phyloP scores from a whole-genome alignment of 306 rosid genomes.

The Oxytropis ochrocephala region DNA sequence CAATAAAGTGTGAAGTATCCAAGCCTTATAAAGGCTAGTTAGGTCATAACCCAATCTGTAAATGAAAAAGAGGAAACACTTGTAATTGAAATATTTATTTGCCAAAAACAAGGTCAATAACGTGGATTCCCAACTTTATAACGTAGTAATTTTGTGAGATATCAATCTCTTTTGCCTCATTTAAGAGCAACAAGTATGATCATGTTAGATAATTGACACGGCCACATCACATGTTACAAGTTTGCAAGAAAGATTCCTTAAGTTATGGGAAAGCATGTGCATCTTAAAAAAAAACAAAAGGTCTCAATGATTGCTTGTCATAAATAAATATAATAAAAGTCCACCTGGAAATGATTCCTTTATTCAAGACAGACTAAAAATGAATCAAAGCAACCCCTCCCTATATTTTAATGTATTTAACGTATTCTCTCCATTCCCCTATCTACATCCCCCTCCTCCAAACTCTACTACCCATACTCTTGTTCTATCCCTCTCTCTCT shows the following conservation, averaged over 20 bases:
- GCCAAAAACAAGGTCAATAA: too few species aligned
- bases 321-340: conserved; percentile 29
- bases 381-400: conserved; percentile 48
- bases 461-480: conserved; percentile 14
- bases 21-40: too few species aligned
- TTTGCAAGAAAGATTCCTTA: not conserved
- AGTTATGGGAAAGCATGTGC: not conserved
- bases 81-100: too few species aligned
- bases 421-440: conserved; percentile 23
- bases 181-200: too few species aligned
- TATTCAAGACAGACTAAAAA: conserved; percentile 50
- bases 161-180: too few species aligned
- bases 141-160: too few species aligned
- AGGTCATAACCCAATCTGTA: too few species aligned
- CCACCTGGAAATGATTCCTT: conserved; percentile 31
- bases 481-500: conserved; percentile 10
- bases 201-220: too few species aligned
- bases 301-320: conserved; percentile 42
- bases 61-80: too few species aligned
- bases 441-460: conserved; percentile 43
- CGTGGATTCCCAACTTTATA: too few species aligned
- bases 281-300: not conserved
- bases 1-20: too few species aligned
- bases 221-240: not conserved
- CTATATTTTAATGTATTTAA: conserved; percentile 21